Percentiles rank a stretch among this genome's conserved stretches.
These are phyloP conservation scores for Symbiodinium pilosum DNA, from an alignment of 73 alveolate species.

Conservation along the genomic window DNA sequence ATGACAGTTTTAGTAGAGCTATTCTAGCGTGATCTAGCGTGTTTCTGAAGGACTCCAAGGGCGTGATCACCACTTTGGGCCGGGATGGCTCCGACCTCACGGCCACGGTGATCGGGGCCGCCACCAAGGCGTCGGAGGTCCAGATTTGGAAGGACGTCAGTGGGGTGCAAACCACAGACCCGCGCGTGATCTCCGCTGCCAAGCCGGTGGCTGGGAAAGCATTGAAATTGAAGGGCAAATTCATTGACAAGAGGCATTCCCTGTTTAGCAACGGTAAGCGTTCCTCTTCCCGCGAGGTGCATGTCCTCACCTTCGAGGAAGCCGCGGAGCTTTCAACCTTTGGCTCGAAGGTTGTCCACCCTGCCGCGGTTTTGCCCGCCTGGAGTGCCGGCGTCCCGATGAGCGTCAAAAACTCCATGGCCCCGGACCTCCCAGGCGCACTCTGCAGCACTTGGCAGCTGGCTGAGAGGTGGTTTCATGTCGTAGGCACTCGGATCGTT, in stretches of 20 bases:
- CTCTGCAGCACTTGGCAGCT: too few species aligned
- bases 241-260: background rate
- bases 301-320: constrained; percentile 73
- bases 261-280: background rate
- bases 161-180: constrained; percentile 92
- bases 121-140: constrained; percentile 67
- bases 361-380: constrained; percentile 93
- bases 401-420: constrained; percentile 81
- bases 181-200: constrained; percentile 63
- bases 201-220: constrained; percentile 25
- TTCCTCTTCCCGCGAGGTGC: background rate
- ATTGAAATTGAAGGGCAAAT: background rate
- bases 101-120: constrained; percentile 94
- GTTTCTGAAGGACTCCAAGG: constrained; percentile 44
- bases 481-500: constrained; percentile 93
- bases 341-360: constrained; percentile 94
- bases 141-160: constrained; percentile 95
- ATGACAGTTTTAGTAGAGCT: background rate
- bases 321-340: constrained; percentile 92
- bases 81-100: constrained; percentile 94
- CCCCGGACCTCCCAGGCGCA: constrained; percentile 74
- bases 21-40: background rate
- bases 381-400: constrained; percentile 84
- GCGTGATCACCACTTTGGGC: constrained; percentile 91
- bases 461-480: too few species aligned